Evolutionary conservation across 2,329 filamentous ascomycete species (phyloP).

Genomic region (Aspergillus japonicus): DNA sequence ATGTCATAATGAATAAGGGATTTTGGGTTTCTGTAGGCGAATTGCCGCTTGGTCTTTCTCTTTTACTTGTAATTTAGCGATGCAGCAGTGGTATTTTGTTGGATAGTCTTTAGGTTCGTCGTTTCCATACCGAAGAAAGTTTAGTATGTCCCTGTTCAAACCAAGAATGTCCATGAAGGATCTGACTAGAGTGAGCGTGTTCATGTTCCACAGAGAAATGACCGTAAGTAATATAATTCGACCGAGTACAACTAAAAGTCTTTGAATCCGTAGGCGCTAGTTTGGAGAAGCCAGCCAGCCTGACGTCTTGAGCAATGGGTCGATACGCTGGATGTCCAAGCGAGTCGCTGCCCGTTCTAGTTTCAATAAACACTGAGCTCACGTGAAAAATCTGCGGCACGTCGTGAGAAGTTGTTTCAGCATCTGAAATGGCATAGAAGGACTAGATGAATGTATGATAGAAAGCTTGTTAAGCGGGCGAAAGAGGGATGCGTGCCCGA

Average conservation of each 20-base stretch:
- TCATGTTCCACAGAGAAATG: too few species aligned
- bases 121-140: not conserved
- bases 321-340: not conserved
- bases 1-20: not conserved
- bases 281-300: not conserved
- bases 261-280: not conserved
- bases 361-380: too few species aligned
- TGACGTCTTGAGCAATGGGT: not conserved
- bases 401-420: too few species aligned
- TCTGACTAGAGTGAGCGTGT: not conserved
- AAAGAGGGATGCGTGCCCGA: too few species aligned
- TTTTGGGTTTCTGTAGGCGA: not conserved
- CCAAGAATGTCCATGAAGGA: not conserved
- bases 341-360: not conserved
- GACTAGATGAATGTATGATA: too few species aligned
- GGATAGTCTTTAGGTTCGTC: not conserved
- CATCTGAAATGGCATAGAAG: too few species aligned
- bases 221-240: too few species aligned
- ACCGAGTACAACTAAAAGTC: not conserved
- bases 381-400: too few species aligned
- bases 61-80: constrained; percentile 8
- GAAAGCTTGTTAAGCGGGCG: too few species aligned
- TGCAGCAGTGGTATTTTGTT: not conserved
- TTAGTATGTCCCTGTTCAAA: not conserved
- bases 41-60: constrained; percentile 12